phyloP scores from a whole-genome alignment of 768 basidiomycete species.

The Tulasnella sp. region DNA sequence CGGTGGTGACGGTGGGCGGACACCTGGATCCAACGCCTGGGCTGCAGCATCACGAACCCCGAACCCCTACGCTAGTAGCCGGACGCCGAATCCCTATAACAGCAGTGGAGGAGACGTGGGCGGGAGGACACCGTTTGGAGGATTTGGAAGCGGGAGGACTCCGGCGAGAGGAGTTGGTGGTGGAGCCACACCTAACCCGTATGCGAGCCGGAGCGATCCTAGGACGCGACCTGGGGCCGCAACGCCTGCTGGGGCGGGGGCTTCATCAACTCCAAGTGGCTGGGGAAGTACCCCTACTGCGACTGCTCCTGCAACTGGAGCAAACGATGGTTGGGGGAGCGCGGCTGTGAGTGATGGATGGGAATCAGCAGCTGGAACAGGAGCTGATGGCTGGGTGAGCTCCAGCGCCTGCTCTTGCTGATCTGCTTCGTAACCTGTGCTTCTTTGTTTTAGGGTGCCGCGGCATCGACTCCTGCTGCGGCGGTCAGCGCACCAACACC shows the following conservation, averaged over 20 bases:
- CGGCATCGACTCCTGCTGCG: slow-evolving; percentile 9
- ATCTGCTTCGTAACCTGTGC: slow-evolving; percentile 16
- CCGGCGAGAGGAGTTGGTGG: slow-evolving; percentile 28
- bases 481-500: not conserved
- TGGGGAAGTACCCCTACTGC: slow-evolving; percentile 25
- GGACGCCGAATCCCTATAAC: slow-evolving; percentile 26
- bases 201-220: slow-evolving; percentile 21
- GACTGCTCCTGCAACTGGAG: slow-evolving; percentile 1
- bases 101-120: slow-evolving; percentile 29
- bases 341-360: slow-evolving; percentile 6
- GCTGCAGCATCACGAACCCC: slow-evolving; percentile 41
- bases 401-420: slow-evolving; percentile 25
- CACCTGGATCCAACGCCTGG: slow-evolving; percentile 39
- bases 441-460: not conserved
- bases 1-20: slow-evolving; percentile 42
- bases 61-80: slow-evolving; percentile 35
- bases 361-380: not conserved
- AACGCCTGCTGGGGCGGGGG: slow-evolving; percentile 29
- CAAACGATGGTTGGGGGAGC: not conserved
- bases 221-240: slow-evolving; percentile 20
- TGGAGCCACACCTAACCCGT: slow-evolving; percentile 18
- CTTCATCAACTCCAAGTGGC: slow-evolving; percentile 27
- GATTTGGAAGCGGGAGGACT: slow-evolving; percentile 39
- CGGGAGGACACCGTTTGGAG: slow-evolving; percentile 22
- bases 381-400: slow-evolving; percentile 3